Base-by-base conservation (phyloP, 768 basidiomycete species). In the Podaxis pistillaris region DNA sequence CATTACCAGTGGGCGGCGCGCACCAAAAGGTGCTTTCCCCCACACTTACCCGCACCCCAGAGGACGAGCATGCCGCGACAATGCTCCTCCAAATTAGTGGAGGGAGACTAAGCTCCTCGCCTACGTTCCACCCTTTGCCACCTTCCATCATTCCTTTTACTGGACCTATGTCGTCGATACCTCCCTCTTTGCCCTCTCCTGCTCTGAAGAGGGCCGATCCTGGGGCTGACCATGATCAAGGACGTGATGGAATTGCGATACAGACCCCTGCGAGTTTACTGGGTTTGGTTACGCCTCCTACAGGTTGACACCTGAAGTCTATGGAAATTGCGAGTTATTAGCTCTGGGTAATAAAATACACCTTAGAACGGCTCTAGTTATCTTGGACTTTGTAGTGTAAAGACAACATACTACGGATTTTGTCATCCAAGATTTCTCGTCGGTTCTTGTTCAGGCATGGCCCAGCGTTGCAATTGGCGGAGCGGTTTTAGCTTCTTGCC, bases 31-130 rank as follows among this genome's bases (percentile, higher is more conserved):
- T 40, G 19, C 26, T 37, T 58, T 54, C 64, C 49, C 56, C 66
- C 30, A 44, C 64, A 56, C 79, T 76, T 49, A 53, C 64, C 53
- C 79, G 77, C 52, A 84, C 85, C 4, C 83, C 86, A 0, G 89
- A 90, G 58, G 89, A 91, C 69, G 86, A 90, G 74, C 81, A 79
- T 0, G 89, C 88, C 0, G 89, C 88, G 15, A 84, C 88, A 3
- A 74, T 90, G 63, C 71, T 90, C 13, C 72, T 90, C 41, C 86
- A 88, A 64, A 89, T 90, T 33, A 55, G 61, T 9, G 56, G 58
- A 30, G 24, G 63, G 64, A 33, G 60, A 12, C 81, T 83, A 66
- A 76, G 79, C 0, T 81, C 82, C 36, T 76, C 77, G 40, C 76
- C 79, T 8, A 63, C 66, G 2, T 72, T 73, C 62, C 64, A 69